phyloP scores from a whole-genome alignment of 2,329 filamentous ascomycete genomes.

The Calonectria pseudoturangicola region DNA sequence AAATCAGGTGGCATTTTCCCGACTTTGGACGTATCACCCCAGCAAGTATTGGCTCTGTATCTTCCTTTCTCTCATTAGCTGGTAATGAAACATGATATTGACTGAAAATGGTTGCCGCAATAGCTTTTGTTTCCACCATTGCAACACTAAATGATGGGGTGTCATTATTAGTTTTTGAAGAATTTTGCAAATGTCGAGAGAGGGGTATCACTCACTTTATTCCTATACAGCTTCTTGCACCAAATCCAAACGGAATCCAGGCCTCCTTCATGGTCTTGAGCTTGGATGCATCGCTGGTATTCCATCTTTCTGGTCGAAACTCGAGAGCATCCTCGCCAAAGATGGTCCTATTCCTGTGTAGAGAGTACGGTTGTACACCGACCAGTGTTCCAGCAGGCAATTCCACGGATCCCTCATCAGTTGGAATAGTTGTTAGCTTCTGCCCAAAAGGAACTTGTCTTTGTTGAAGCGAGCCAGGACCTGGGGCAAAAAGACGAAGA shows the following conservation, averaged over 20 bases:
- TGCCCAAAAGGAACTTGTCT: neutral
- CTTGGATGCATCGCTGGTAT: neutral
- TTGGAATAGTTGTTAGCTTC: neutral
- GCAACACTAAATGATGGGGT: neutral
- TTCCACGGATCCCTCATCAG: neutral
- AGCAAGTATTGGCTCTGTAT: neutral
- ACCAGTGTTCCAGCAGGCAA: neutral
- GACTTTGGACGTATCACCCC: constrained; percentile 14
- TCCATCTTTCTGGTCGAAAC: constrained; percentile 10
- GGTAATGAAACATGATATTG: neutral
- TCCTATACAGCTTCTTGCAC: constrained; percentile 7
- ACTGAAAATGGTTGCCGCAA: neutral
- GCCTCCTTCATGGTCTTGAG: constrained; percentile 3
- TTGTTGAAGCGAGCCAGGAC: constrained; percentile 13
- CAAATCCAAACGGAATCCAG: constrained; percentile 25
- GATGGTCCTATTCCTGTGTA: neutral
- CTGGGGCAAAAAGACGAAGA: neutral
- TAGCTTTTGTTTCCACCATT: neutral
- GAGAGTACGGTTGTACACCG: constrained; percentile 2
- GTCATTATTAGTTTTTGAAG: neutral
- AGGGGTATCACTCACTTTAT: neutral
- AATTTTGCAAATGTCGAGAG: neutral
- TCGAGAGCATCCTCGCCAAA: neutral
- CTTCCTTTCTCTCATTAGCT: neutral
- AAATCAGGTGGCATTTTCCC: neutral